Base-by-base conservation (phyloP, 2,329 filamentous ascomycete genomes). In the Leptosphaerulina australis region DNA sequence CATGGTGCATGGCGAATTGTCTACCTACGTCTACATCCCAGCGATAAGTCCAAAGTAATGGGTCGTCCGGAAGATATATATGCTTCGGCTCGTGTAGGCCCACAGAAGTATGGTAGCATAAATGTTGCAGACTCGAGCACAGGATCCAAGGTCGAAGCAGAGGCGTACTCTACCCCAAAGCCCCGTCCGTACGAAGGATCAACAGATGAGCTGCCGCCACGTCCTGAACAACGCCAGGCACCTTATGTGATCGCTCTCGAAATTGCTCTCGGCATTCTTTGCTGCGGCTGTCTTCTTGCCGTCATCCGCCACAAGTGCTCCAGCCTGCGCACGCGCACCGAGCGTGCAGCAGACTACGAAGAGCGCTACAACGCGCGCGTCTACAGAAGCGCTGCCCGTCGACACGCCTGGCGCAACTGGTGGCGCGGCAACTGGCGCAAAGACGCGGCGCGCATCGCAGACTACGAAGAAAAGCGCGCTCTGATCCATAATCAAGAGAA, bases 361-460 rank as follows among this genome's bases (percentile, higher is more conserved):
- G 81, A 84, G 66, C 76, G 81, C 40, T 72, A 76, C 22, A 79
- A 77, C 21, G 78, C 73, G 9, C 74, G 77, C 10, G 74, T 78
- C 6, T 85, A 84, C 58, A 77, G 76, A 33, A 74, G 77, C 24
- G 81, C 81, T 22, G 81, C 81, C 15, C 76, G 79, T 17, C 71
- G 77, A 22, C 79, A 81, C 36, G 73, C 76, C 30, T 77, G 79
- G 73, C 72, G 74, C 25, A 74, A 77, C 41, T 81, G 78, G 73
- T 83, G 80, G 79, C 63, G 71, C 30, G 63, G 65, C 39, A 67
- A 69, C 45, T 70, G 65, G 54, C 39, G 44, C 22, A 56, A 57
- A 44, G 60, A 68, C 44, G 61, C 65, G 25, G 62, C 60, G 39
- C 70, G 64, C 30, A 66, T 69, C 24, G 59, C 60, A 18, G 73